phyloP scores from a whole-genome alignment of 805 yeast species.

The Suhomyces faveliae region DNA sequence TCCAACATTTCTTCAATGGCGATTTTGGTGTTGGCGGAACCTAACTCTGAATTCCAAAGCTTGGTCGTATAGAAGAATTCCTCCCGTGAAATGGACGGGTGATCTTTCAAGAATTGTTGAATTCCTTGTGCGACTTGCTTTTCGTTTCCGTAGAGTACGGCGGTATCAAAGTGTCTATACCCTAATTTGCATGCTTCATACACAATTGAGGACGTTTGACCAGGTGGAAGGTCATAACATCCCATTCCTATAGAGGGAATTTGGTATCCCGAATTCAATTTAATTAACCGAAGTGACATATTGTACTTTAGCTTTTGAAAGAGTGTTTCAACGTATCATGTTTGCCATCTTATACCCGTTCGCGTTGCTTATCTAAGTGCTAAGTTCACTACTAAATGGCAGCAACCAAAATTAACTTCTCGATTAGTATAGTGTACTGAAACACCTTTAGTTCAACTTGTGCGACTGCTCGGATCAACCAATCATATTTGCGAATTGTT shows the following conservation, averaged over 20 bases:
- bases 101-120: slow-evolving; percentile 35
- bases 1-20: slow-evolving; percentile 59
- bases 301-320: not conserved
- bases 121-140: slow-evolving; percentile 66
- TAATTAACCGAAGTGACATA: slow-evolving; percentile 10
- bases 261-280: slow-evolving; percentile 28
- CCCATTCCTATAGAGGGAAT: slow-evolving; percentile 54
- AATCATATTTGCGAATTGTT: not conserved
- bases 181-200: slow-evolving; percentile 62
- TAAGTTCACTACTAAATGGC: not conserved
- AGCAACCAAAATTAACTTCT: not conserved
- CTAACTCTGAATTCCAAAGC: slow-evolving; percentile 52
- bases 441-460: not conserved
- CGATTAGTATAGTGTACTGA: not conserved
- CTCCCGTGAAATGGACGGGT: slow-evolving; percentile 24
- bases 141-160: slow-evolving; percentile 69
- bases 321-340: not conserved
- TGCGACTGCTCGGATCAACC: not conserved
- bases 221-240: slow-evolving; percentile 40
- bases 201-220: slow-evolving; percentile 42
- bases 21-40: slow-evolving; percentile 41
- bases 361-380: not conserved
- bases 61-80: slow-evolving; percentile 59
- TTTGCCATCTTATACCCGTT: not conserved
- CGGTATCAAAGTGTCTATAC: slow-evolving; percentile 74